Evolutionary conservation across 768 basidiomycete species (phyloP).

Genomic region (Leccinum ochraceum): DNA sequence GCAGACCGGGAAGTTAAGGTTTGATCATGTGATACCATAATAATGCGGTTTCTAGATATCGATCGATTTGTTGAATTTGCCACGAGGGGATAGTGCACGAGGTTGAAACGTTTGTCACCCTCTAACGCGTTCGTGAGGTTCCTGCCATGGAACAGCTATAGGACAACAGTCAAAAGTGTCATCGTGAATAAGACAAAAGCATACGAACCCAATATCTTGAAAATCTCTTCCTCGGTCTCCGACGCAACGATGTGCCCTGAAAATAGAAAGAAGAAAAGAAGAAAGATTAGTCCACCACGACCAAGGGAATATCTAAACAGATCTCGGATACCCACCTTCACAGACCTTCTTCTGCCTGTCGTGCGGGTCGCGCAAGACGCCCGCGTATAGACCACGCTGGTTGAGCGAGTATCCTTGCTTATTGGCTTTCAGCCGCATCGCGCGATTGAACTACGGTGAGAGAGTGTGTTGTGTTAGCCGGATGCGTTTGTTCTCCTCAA

Average conservation of each 20-base stretch:
- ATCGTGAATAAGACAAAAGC: not conserved
- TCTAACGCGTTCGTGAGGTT: conserved; percentile 73
- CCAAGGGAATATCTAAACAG: not conserved
- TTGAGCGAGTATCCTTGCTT: conserved; percentile 84
- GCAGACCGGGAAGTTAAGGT: no score
- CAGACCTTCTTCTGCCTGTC: conserved; percentile 61
- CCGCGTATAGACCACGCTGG: conserved; percentile 77
- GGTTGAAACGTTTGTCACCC: conserved; percentile 16
- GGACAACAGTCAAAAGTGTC: not conserved
- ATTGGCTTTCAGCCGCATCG: conserved; percentile 81
- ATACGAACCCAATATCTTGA: conserved; percentile 59
- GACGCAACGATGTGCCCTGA: conserved; percentile 73
- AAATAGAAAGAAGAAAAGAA: not conserved
- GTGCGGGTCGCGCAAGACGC: conserved; percentile 69
- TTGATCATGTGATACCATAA: not conserved
- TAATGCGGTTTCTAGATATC: not conserved
- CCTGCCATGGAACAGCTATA: conserved; percentile 77
- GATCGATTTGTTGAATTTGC: not conserved
- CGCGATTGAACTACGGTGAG: conserved; percentile 76
- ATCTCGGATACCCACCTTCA: conserved; percentile 41
- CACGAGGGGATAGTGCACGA: not conserved
- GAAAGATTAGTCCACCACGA: not conserved
- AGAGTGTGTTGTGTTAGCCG: not conserved
- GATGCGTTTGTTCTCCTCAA: not conserved
- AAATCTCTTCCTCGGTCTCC: conserved; percentile 86